Percentiles rank a stretch among this genome's conserved stretches.
Conservation (phyloP, 352 stramenopile genomes). For the Phytophthora palmivora region DNA sequence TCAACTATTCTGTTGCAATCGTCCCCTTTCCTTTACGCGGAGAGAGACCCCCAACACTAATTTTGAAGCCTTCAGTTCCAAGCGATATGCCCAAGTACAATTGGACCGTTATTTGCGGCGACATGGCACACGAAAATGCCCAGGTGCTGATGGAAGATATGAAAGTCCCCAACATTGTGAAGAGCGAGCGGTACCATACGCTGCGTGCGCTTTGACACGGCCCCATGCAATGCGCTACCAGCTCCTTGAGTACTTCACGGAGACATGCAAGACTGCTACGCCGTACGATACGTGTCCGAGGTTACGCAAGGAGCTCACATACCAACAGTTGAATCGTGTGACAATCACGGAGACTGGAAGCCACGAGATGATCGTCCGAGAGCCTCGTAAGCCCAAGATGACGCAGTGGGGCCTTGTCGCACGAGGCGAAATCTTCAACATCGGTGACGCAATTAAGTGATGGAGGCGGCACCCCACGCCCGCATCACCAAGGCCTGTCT, state of each 20-base stretch:
- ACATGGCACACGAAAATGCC: not conserved
- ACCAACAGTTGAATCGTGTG: not conserved
- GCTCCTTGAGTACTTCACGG: not conserved
- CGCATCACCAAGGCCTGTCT: conserved; percentile 9
- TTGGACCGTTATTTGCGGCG: not conserved
- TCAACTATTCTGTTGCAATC: too few species aligned
- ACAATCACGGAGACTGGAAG: not conserved
- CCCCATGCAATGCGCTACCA: conserved; percentile 12
- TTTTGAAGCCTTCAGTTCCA: too few species aligned
- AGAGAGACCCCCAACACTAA: too few species aligned
- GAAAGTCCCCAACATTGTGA: conserved; percentile 3
- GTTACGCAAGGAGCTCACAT: not conserved
- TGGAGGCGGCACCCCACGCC: not conserved
- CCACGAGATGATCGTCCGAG: not conserved
- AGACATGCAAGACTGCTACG: not conserved
- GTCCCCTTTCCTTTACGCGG: too few species aligned
- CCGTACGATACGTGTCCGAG: not conserved
- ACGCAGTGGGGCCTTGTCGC: too few species aligned
- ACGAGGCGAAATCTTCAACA: too few species aligned
- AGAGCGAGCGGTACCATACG: conserved; percentile 4
- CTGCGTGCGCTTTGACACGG: not conserved
- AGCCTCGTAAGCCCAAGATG: not conserved
- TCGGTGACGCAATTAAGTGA: too few species aligned
- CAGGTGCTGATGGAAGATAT: conserved; percentile 11
- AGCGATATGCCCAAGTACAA: too few species aligned